Conservation (phyloP, 441 rosid species). For the Caryocar brasiliense region DNA sequence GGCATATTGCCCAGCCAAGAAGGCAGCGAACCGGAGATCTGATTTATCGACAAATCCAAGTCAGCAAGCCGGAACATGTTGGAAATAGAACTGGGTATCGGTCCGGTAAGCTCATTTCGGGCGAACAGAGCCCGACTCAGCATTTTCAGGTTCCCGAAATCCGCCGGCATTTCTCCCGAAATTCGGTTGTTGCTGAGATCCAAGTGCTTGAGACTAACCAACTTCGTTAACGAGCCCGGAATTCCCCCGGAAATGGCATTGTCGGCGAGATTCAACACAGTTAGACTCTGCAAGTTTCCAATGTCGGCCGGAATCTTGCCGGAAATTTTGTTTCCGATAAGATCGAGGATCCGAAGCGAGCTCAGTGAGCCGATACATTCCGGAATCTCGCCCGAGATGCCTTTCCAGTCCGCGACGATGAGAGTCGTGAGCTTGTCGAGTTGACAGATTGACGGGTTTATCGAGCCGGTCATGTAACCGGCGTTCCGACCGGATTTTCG, state of each 20-base stretch:
- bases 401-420: slow-evolving; percentile 81
- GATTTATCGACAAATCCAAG: slow-evolving; percentile 59
- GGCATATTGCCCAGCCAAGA: slow-evolving; percentile 51
- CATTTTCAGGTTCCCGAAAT: slow-evolving; percentile 61
- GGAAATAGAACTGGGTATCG: slow-evolving; percentile 53
- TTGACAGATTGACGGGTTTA: slow-evolving; percentile 59
- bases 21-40: slow-evolving; percentile 46
- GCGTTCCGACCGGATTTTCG: slow-evolving; percentile 50
- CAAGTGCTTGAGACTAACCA: slow-evolving; percentile 44
- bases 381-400: slow-evolving; percentile 64
- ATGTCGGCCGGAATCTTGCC: slow-evolving; percentile 44
- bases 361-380: slow-evolving; percentile 43
- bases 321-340: slow-evolving; percentile 50
- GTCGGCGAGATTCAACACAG: slow-evolving; percentile 57
- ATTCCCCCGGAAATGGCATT: slow-evolving; percentile 49
- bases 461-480: slow-evolving; percentile 71
- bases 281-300: slow-evolving; percentile 41
- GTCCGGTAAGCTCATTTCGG: slow-evolving; percentile 62
- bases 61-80: slow-evolving; percentile 63
- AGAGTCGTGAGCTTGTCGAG: slow-evolving; percentile 47
- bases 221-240: slow-evolving; percentile 42
- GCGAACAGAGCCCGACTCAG: slow-evolving; percentile 65
- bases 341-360: slow-evolving; percentile 66
- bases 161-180: slow-evolving; percentile 44
- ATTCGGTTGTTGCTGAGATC: slow-evolving; percentile 46